A percentile compares a stretch with the other conserved stretches of the same genome.
phyloP scores from a whole-genome alignment of 805 yeast species.

The Saccharomycopsis sp. region DNA sequence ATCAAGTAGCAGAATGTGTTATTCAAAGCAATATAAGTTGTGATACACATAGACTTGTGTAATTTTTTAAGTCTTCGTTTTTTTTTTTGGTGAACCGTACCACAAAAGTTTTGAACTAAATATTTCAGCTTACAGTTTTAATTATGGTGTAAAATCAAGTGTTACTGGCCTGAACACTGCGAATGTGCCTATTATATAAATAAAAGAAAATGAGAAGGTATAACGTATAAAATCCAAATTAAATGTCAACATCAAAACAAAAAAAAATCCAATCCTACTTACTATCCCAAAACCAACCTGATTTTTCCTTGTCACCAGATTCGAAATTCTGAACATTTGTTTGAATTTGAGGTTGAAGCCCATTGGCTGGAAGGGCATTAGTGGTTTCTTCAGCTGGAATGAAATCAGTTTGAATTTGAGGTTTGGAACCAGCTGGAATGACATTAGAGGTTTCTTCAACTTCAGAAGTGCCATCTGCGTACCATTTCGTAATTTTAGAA shows the following conservation, averaged over 20 bases:
- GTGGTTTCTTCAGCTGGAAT: constrained; percentile 18
- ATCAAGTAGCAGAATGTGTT: too few relatives aligned
- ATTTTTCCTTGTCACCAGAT: constrained; percentile 2
- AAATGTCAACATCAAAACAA: constrained; percentile 83
- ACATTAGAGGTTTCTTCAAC: constrained; percentile 18
- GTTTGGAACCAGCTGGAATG: constrained; percentile 29
- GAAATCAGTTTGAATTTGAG: constrained; percentile 26
- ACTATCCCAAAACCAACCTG: constrained; percentile 19
- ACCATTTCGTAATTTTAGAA: constrained; percentile 28
- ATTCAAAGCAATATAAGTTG: too few relatives aligned
- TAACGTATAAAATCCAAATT: too few relatives aligned
- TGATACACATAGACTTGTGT: too few relatives aligned
- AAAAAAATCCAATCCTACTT: constrained; percentile 93
- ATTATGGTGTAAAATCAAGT: too few relatives aligned
- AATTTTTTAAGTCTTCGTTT: too few relatives aligned
- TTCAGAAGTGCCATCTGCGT: constrained; percentile 33
- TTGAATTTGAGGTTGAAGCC: constrained; percentile 28
- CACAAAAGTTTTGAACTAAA: too few relatives aligned
- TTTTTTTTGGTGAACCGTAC: too few relatives aligned
- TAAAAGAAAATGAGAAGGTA: too few relatives aligned
- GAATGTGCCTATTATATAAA: too few relatives aligned
- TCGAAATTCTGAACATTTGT: constrained; percentile 8
- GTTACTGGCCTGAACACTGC: too few relatives aligned
- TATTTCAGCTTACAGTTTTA: too few relatives aligned
- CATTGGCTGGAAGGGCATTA: constrained; percentile 28